Evolutionary conservation across 257 asterid species (phyloP).

Genomic region (Orobanche coerulescens): DNA sequence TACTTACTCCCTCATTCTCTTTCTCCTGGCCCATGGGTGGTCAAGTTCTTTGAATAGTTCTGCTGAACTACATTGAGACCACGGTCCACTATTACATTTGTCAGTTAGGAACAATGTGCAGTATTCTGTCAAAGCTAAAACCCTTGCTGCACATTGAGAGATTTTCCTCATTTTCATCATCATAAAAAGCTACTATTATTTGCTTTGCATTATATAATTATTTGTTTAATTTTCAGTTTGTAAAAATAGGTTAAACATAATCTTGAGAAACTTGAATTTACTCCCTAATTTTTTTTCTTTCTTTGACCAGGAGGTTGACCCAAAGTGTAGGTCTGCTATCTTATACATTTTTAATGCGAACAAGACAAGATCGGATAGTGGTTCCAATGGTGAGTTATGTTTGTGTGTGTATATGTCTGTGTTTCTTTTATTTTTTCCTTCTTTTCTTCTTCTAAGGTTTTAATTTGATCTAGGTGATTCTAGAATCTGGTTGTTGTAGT

Average conservation of each 20-base stretch:
- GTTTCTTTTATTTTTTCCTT: too few species aligned
- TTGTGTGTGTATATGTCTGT: too few species aligned
- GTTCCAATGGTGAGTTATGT: slow-evolving; percentile 69
- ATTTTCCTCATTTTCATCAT: not conserved
- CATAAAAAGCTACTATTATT: not conserved
- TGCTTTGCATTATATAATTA: not conserved
- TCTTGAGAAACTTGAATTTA: slow-evolving; percentile 11
- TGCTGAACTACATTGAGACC: too few species aligned
- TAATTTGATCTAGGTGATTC: slow-evolving; percentile 4
- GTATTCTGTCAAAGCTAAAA: not conserved
- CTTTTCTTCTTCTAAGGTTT: slow-evolving; percentile 10
- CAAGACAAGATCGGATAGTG: slow-evolving; percentile 73
- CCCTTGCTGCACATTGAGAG: not conserved
- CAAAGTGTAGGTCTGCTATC: slow-evolving; percentile 84
- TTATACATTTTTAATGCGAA: slow-evolving; percentile 63
- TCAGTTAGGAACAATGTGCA: not conserved
- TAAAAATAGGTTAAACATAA: not conserved
- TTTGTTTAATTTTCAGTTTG: not conserved
- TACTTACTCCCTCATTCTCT: too few species aligned
- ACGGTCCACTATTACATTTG: not conserved
- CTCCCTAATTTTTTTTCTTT: too few species aligned
- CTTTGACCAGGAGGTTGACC: slow-evolving; percentile 35
- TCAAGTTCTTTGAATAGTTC: too few species aligned
- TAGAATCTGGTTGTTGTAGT: not conserved
- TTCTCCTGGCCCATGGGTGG: too few species aligned